Evolutionary conservation across 768 basidiomycete species (phyloP).

Genomic region (Auricularia sp.): DNA sequence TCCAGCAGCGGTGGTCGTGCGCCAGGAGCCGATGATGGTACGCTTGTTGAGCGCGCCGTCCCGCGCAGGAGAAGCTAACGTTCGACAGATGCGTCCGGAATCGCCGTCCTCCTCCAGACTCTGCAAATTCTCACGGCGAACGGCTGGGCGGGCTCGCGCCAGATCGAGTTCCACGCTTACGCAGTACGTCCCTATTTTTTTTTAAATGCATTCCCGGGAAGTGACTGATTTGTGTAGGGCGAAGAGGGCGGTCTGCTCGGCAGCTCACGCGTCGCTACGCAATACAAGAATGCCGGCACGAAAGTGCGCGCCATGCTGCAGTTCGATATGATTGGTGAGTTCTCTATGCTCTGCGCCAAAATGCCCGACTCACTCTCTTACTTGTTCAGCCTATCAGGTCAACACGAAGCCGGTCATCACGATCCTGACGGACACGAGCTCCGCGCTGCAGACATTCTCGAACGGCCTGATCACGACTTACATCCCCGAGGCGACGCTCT

Average conservation of each 20-base stretch:
- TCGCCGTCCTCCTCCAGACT: neutral
- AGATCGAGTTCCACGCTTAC: neutral
- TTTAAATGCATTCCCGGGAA: neutral
- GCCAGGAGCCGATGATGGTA: constrained; percentile 5
- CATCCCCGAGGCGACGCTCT: neutral
- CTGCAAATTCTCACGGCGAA: neutral
- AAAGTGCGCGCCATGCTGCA: constrained; percentile 42
- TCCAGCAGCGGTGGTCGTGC: constrained; percentile 4
- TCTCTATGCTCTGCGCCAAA: neutral
- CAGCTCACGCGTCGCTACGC: constrained; percentile 48
- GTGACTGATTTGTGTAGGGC: neutral
- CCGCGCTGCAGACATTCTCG: neutral
- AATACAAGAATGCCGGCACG: constrained; percentile 34
- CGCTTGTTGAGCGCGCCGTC: no score
- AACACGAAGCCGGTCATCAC: neutral
- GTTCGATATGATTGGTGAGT: constrained; percentile 15
- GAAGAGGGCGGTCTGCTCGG: constrained; percentile 62
- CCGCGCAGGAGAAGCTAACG: neutral
- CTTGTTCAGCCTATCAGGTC: neutral
- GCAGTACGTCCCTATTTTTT: neutral
- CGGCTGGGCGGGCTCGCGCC: neutral
- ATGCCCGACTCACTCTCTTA: neutral
- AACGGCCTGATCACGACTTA: neutral
- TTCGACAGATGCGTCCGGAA: neutral
- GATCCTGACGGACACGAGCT: neutral